A percentile compares a stretch with the other conserved stretches of the same genome.
phyloP scores from a whole-genome alignment of 805 yeast species.

The Kazachstania psychrophila region DNA sequence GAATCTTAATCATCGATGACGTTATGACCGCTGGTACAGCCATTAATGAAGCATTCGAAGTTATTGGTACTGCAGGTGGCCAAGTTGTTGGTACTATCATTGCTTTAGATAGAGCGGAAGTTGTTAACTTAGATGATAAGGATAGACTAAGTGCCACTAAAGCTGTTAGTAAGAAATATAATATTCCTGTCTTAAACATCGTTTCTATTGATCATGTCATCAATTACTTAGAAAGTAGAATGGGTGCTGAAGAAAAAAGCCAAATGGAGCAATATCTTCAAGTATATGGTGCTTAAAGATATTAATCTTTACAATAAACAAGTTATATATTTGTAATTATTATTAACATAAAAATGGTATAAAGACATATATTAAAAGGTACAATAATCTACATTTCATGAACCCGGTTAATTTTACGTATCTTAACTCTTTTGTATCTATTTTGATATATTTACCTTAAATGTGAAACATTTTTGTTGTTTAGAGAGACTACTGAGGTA shows the following conservation, averaged over 20 bases:
- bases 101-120: conserved; percentile 93
- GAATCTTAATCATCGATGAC: conserved; percentile 83
- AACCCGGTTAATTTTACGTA: too few species aligned
- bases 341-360: too few species aligned
- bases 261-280: conserved; percentile 49
- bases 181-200: conserved; percentile 77
- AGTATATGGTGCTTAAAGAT: conserved; percentile 29
- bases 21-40: conserved; percentile 99
- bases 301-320: too few species aligned
- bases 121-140: conserved; percentile 47
- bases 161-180: conserved; percentile 59
- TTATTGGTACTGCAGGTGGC: conserved; percentile 64
- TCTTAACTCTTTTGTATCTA: too few species aligned
- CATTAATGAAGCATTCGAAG: conserved; percentile 82
- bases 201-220: conserved; percentile 71
- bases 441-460: too few species aligned
- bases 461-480: too few species aligned
- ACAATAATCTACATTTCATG: too few species aligned
- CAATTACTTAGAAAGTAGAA: conserved; percentile 44
- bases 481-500: too few species aligned
- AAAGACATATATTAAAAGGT: too few species aligned
- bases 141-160: conserved; percentile 63
- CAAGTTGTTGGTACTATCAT: conserved; percentile 74
- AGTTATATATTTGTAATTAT: too few species aligned
- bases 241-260: conserved; percentile 48